phyloP scores from a whole-genome alignment of 208 protist species.

The Tritrichomonas foetus region DNA sequence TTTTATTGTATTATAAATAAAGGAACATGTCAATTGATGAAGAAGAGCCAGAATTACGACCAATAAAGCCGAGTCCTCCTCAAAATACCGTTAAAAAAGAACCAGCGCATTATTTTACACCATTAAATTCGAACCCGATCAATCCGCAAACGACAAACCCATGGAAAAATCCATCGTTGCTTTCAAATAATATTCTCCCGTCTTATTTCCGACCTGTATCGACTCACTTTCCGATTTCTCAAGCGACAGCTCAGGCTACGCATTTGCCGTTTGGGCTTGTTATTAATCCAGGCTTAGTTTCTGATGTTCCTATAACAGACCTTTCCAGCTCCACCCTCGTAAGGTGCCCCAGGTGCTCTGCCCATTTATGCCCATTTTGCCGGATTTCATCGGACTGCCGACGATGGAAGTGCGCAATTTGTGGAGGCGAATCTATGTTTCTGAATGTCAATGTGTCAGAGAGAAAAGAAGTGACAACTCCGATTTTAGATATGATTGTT shows the following conservation, averaged over 20 bases:
- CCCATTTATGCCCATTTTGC: neutral
- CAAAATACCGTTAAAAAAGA: too few species aligned
- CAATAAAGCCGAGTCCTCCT: too few species aligned
- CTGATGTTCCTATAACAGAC: neutral
- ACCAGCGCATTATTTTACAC: too few species aligned
- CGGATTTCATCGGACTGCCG: neutral
- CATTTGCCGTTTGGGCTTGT: neutral
- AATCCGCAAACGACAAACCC: too few species aligned
- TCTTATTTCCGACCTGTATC: neutral
- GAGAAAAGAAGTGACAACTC: neutral
- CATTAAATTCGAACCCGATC: too few species aligned
- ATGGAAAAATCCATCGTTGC: neutral
- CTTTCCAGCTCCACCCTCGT: neutral
- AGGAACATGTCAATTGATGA: too few species aligned
- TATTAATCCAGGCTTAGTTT: neutral
- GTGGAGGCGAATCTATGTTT: neutral
- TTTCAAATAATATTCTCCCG: neutral
- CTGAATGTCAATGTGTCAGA: neutral
- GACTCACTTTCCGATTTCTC: neutral
- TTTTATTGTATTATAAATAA: too few species aligned
- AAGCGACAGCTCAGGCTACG: neutral
- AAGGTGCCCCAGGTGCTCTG: neutral
- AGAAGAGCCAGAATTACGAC: too few species aligned
- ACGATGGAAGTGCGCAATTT: neutral
- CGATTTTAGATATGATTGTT: neutral